Evolutionary conservation across 257 asterid species (phyloP).

Genomic region (Avicennia marina): DNA sequence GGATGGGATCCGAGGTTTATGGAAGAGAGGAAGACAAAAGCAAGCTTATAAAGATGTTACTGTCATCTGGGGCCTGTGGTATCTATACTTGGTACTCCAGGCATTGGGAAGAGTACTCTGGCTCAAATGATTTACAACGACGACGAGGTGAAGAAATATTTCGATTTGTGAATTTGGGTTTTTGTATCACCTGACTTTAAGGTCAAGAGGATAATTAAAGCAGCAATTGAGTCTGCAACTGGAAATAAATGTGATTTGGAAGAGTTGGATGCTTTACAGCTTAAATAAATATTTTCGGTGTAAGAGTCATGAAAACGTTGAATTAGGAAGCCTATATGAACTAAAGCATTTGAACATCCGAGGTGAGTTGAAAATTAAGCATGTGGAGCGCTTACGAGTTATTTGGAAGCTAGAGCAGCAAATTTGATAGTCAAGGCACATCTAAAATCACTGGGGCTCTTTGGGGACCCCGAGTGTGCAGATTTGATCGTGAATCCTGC

Average conservation of each 20-base stretch:
- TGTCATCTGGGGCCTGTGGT: constrained; percentile 11
- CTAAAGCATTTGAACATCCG: constrained; percentile 10
- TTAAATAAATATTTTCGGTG: no score
- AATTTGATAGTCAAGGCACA: background rate
- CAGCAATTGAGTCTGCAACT: constrained; percentile 15
- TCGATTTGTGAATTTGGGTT: constrained; percentile 23
- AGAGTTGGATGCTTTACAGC: constrained; percentile 20
- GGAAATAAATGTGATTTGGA: constrained; percentile 19
- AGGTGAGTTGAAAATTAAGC: constrained; percentile 18
- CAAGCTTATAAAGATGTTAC: constrained; percentile 3
- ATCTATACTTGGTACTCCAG: constrained; percentile 23
- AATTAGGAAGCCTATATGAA: background rate
- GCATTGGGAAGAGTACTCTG: constrained; percentile 26
- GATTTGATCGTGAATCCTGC: constrained; percentile 6
- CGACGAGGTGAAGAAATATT: constrained; percentile 19
- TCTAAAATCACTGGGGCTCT: constrained; percentile 10
- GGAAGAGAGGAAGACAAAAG: constrained; percentile 21
- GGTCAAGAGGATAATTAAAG: constrained; percentile 11
- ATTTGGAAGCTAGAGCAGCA: background rate
- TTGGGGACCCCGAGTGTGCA: constrained; percentile 4
- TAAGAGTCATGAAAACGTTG: no score
- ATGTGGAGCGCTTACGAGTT: constrained; percentile 8
- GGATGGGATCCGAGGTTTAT: constrained; percentile 13
- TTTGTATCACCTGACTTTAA: constrained; percentile 18
- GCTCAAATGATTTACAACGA: constrained; percentile 24